Base-by-base conservation (phyloP, 2,329 filamentous ascomycete species). In the Leptosphaerulina australis region DNA sequence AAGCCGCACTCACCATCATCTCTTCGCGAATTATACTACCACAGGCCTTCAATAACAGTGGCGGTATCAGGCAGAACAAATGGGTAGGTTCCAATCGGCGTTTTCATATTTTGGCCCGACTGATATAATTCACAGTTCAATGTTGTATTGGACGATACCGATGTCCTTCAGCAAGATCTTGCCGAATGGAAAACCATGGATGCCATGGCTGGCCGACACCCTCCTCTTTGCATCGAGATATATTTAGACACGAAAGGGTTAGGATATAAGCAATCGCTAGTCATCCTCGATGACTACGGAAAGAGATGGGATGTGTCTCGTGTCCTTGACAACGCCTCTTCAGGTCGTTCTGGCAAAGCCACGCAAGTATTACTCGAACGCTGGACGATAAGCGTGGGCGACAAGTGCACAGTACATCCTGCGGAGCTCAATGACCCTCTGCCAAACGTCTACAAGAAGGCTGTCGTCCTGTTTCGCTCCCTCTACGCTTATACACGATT, bases 391-490 rank as follows among this genome's bases (percentile, higher is more conserved):
- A 88, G 94, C 68, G 79, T 97, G 48, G 89, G 89, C 67, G 83
- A 84, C 60, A 76, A 67, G 50, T 59, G 50, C 72, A 79, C 49
- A 69, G 78, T 69, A 69, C 80, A 83, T 68, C 90, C 47, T 63
- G 78, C 77, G 29, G 81, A 85, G 51, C 72, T 85, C 41, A 79
- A 74, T 44, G 78, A 83, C 36, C 78, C 83, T 24, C 77, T 97
- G 41, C 91, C 94, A 11, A 93, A 90, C 43, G 86, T 96, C 50
- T 99, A 99, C 81, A 99, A 99, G 77, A 94, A 96, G 76, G 91
- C 90, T 63, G 96, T 99, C 58, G 88, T 97, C 60, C 85, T 97
- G 63, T 97, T 97, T 74, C 84, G 94, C 53, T 91, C 91, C 1
- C 81, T 99, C 35, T 96, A 90, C 71, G 85, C 90, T 39, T 88